Base-by-base conservation (phyloP, 148 eudicot genomes). In the Spergularia marina region DNA sequence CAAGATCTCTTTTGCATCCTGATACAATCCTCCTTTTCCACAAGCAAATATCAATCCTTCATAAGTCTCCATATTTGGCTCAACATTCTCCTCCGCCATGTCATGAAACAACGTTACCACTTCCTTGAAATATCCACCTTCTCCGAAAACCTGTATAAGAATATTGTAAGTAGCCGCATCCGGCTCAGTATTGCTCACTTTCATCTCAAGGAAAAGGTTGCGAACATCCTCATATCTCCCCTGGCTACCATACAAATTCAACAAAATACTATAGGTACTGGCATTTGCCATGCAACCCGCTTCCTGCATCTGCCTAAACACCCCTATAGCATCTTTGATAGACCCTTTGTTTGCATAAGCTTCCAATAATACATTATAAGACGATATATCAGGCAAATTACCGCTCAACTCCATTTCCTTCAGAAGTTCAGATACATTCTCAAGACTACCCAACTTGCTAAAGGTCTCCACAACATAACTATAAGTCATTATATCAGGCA, bases 121-220 rank as follows among this genome's bases (percentile, higher is more conserved):
- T 83, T 94, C 98, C 87, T 94, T 91, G 68, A 90, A 94, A 79
- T 94, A 94, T 41, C 98, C 98, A 80, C 98, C 98, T 78, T 90
- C 91, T 11, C 98, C 95, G 70, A 91, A 94, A 52, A 94, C 98
- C 80, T 90, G 82, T 53, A 94, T 91, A 68, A 94, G 97, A 53
- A 91, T 90, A 75, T 94, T 94, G 76, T 94, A 94, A 15, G 98
- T 94, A 51, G 91, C 82, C 0, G 87, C 93, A 89, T 94, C 93
- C 12, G 97, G 95, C 84, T 90, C 93, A 0, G 97, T 94, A 68
- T 87, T 91, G 81, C 96, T 94, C 76, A 87, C 96, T 82, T 94
- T 94, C 98, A 94, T 94, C 83, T 94, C 96, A 72, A 94, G 96
- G 78, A 94, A 94, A 81, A 94, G 91, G 17, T 90, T 90, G 2